Conservation (phyloP, 83 land plant species). For the Picea abies region DNA sequence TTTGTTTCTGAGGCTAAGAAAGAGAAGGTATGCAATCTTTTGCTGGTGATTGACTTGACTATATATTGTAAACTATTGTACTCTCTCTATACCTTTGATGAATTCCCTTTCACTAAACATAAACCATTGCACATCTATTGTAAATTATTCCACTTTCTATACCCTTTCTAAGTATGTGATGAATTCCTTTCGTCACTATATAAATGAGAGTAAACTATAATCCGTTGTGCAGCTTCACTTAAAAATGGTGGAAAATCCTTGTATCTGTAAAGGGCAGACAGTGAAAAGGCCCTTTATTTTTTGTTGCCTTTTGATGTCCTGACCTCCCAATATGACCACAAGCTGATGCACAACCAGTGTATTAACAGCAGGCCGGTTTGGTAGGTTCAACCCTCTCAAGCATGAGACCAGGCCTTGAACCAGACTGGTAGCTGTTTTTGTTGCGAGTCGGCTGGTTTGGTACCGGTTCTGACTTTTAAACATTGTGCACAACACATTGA, state of each 20-base stretch:
- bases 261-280: too few relatives aligned
- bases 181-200: neutral
- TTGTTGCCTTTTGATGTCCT: neutral
- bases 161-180: neutral
- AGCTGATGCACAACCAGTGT: neutral
- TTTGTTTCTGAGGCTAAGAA: conserved; percentile 58
- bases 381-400: too few relatives aligned
- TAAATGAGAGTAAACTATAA: neutral
- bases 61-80: too few relatives aligned
- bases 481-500: neutral
- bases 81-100: too few relatives aligned
- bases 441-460: too few relatives aligned
- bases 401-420: too few relatives aligned
- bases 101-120: neutral
- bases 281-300: neutral
- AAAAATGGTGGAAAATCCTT: neutral
- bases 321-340: neutral
- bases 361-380: too few relatives aligned
- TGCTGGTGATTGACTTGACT: too few relatives aligned
- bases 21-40: conserved; percentile 52
- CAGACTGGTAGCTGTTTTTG: too few relatives aligned
- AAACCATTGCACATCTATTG: neutral
- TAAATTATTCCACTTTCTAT: neutral
- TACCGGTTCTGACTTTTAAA: too few relatives aligned
- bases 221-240: neutral